These are phyloP conservation scores for Singerocomus inundabilis DNA, from an alignment of 1,284 basidiomycete species.

Conservation along the genomic window DNA sequence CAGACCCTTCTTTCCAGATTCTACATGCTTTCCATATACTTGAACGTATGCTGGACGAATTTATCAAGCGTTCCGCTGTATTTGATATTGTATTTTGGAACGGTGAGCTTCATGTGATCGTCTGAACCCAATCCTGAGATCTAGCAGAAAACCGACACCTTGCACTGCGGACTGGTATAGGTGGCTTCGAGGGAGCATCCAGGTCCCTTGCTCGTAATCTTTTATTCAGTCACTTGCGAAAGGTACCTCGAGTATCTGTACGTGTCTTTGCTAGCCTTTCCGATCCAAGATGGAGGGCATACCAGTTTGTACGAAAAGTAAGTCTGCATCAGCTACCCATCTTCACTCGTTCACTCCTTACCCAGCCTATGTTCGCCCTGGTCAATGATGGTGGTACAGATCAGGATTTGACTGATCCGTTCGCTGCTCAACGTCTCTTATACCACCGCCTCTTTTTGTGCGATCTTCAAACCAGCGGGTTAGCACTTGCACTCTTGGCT, in stretches of 20 bases:
- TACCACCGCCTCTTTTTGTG: slow-evolving; percentile 51
- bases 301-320: slow-evolving; percentile 44
- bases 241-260: slow-evolving; percentile 39
- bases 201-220: slow-evolving; percentile 51
- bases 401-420: slow-evolving; percentile 11
- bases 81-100: slow-evolving; percentile 67
- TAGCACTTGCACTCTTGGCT: slow-evolving; percentile 52
- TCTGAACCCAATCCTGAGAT: background rate
- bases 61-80: slow-evolving; percentile 48
- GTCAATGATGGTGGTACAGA: slow-evolving; percentile 49
- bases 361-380: slow-evolving; percentile 67
- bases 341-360: slow-evolving; percentile 2
- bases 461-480: slow-evolving; percentile 43
- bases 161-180: slow-evolving; percentile 39
- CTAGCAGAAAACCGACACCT: slow-evolving; percentile 42
- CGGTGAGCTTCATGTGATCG: slow-evolving; percentile 36
- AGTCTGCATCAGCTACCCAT: background rate
- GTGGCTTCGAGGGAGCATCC: slow-evolving; percentile 41
- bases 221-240: slow-evolving; percentile 49
- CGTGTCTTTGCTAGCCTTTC: slow-evolving; percentile 43
- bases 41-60: slow-evolving; percentile 50
- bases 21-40: slow-evolving; percentile 56
- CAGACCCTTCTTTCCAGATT: slow-evolving; percentile 59
- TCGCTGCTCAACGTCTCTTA: slow-evolving; percentile 38
- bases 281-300: slow-evolving; percentile 51